phyloP scores from a whole-genome alignment of 345 rosid genomes.

The Camelina neglecta region DNA sequence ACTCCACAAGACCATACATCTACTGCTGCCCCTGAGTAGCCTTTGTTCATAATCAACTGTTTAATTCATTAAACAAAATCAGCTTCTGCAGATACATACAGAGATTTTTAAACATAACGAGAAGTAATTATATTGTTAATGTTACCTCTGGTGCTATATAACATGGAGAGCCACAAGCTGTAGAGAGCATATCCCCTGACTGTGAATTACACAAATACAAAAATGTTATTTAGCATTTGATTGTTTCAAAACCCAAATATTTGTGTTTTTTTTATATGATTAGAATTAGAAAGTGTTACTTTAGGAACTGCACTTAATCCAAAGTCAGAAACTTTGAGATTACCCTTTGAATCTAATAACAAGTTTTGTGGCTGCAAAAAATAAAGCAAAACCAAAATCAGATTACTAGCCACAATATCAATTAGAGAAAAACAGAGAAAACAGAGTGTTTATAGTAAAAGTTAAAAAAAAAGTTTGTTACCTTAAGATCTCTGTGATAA shows the following conservation, averaged over 20 bases:
- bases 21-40: slow-evolving; percentile 84
- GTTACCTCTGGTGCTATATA: slow-evolving; percentile 94
- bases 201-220: slow-evolving; percentile 38
- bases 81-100: slow-evolving; percentile 13
- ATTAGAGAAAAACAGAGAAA: not conserved
- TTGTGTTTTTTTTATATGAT: slow-evolving; percentile 4
- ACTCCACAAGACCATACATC: slow-evolving; percentile 97
- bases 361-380: slow-evolving; percentile 80
- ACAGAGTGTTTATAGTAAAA: not conserved
- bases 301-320: slow-evolving; percentile 78
- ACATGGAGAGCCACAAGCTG: slow-evolving; percentile 94
- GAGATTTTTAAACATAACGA: slow-evolving; percentile 2
- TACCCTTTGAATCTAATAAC: slow-evolving; percentile 72
- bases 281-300: slow-evolving; percentile 46
- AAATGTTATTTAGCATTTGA: slow-evolving; percentile 20
- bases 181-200: slow-evolving; percentile 82
- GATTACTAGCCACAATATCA: not conserved
- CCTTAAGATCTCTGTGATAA: slow-evolving; percentile 94
- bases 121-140: not conserved
- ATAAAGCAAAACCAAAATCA: slow-evolving; percentile 22
- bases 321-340: slow-evolving; percentile 86
- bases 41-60: slow-evolving; percentile 76
- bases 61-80: slow-evolving; percentile 16
- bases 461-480: slow-evolving; percentile 7
- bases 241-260: slow-evolving; percentile 4